Percentiles rank a stretch among this genome's conserved stretches.
These are phyloP conservation scores for Chrysoporthe deuterocubensis DNA, from an alignment of 2,329 filamentous ascomycete species.

Conservation along the genomic window DNA sequence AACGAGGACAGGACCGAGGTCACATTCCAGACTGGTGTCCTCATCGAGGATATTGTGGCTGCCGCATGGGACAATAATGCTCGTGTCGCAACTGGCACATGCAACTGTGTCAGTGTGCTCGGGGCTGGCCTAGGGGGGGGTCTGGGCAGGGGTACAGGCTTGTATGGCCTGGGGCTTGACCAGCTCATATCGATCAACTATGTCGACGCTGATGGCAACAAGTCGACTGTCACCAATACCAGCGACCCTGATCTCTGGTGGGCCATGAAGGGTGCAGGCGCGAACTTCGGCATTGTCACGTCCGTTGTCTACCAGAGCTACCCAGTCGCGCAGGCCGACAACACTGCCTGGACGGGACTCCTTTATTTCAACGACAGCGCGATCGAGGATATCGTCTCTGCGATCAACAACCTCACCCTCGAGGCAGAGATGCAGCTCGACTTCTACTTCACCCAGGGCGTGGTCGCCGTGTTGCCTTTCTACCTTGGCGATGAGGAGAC, in stretches of 20 bases:
- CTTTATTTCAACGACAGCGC: conserved; percentile 49
- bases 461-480: conserved; percentile 17
- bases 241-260: conserved; percentile 54
- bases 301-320: conserved; percentile 51
- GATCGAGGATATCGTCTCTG: conserved; percentile 49
- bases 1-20: conserved; percentile 32
- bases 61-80: conserved; percentile 32
- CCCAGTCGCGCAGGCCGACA: conserved; percentile 41
- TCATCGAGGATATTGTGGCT: conserved; percentile 32
- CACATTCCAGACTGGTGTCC: conserved; percentile 33
- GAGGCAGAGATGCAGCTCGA: conserved; percentile 22
- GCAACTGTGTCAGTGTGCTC: conserved; percentile 23
- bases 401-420: conserved; percentile 38
- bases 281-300: conserved; percentile 63
- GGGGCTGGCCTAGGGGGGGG: conserved; percentile 33
- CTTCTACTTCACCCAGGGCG: conserved; percentile 5
- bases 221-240: conserved; percentile 36
- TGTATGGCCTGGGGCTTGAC: conserved; percentile 20
- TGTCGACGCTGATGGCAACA: conserved; percentile 6
- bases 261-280: conserved; percentile 60
- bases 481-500: conserved; percentile 39
- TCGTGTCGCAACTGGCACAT: conserved; percentile 28
- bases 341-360: conserved; percentile 42
- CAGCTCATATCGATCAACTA: conserved; percentile 15
- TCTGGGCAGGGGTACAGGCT: conserved; percentile 22